phyloP scores from a whole-genome alignment of 2,329 filamentous ascomycete genomes.

The Fulvia fulva region DNA sequence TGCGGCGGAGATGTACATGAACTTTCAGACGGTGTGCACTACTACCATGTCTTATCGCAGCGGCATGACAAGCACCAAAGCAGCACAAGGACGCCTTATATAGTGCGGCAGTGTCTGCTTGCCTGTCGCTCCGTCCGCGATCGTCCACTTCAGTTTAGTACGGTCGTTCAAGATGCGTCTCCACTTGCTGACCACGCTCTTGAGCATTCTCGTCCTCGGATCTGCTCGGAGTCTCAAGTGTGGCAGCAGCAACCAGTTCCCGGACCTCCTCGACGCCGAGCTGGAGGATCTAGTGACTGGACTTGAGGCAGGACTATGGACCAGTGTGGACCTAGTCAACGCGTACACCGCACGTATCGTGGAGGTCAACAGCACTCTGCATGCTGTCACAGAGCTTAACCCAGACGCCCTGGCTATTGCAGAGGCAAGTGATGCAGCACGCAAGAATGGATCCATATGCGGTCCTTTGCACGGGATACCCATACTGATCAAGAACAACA shows the following conservation, averaged over 20 bases:
- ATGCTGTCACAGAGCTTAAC: slow-evolving; percentile 53
- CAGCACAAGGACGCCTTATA: background rate
- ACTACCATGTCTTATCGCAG: background rate
- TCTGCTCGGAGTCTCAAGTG: background rate
- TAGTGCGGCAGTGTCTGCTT: background rate
- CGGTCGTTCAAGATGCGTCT: background rate
- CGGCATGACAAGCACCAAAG: background rate
- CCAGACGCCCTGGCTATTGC: slow-evolving; percentile 53
- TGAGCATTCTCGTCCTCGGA: background rate
- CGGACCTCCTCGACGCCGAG: slow-evolving; percentile 49
- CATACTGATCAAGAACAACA: slow-evolving; percentile 64
- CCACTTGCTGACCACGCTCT: background rate
- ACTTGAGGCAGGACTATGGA: slow-evolving; percentile 49
- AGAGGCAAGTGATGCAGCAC: slow-evolving; percentile 45
- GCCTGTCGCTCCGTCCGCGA: background rate
- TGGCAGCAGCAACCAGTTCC: slow-evolving; percentile 21
- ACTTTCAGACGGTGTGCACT: background rate
- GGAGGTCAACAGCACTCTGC: slow-evolving; percentile 51
- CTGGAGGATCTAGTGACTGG: slow-evolving; percentile 50
- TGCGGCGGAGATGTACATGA: background rate
- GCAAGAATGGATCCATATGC: slow-evolving; percentile 44
- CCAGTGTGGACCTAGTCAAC: slow-evolving; percentile 56
- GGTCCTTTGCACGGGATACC: slow-evolving; percentile 62
- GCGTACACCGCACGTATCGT: slow-evolving; percentile 51
- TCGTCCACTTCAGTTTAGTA: background rate